Percentiles rank a stretch among this genome's conserved stretches.
phyloP scores from a whole-genome alignment of 2,329 filamentous ascomycete species.

The Exophiala sideris region DNA sequence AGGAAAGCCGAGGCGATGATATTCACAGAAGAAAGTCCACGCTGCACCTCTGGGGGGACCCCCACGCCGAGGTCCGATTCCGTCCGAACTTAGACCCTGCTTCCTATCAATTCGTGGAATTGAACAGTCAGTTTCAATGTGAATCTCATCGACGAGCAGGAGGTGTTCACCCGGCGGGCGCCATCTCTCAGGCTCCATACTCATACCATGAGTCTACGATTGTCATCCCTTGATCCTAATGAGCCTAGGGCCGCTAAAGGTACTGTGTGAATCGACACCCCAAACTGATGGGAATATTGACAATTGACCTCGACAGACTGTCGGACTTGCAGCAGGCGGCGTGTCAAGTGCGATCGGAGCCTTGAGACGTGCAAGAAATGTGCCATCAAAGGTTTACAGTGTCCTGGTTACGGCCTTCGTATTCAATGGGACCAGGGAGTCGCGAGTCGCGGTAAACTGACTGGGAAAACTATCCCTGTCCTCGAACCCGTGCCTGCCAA shows the following conservation, averaged over 20 bases:
- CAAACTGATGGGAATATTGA: background rate
- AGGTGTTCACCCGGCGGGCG: background rate
- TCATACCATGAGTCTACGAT: background rate
- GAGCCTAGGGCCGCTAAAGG: background rate
- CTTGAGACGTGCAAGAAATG: conserved; percentile 38
- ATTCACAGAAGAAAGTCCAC: background rate
- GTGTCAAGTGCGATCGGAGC: conserved; percentile 37
- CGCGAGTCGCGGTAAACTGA: conserved; percentile 22
- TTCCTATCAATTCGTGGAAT: background rate
- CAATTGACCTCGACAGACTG: conserved; percentile 28
- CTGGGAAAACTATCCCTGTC: conserved; percentile 22
- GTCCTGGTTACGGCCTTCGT: conserved; percentile 35
- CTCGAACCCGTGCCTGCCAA: conserved; percentile 6
- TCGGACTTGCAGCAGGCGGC: conserved; percentile 35
- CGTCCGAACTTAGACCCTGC: background rate
- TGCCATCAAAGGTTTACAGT: conserved; percentile 33
- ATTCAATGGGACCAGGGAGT: conserved; percentile 37
- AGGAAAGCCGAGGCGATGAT: background rate
- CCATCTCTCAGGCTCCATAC: background rate
- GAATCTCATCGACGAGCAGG: background rate
- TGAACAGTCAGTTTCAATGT: background rate
- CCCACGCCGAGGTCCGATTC: background rate
- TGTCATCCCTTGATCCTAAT: background rate
- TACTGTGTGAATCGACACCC: background rate
- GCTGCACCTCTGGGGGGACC: background rate